phyloP scores from a whole-genome alignment of 164 flowering plant genomes.

The Cinnamomum micranthum region DNA sequence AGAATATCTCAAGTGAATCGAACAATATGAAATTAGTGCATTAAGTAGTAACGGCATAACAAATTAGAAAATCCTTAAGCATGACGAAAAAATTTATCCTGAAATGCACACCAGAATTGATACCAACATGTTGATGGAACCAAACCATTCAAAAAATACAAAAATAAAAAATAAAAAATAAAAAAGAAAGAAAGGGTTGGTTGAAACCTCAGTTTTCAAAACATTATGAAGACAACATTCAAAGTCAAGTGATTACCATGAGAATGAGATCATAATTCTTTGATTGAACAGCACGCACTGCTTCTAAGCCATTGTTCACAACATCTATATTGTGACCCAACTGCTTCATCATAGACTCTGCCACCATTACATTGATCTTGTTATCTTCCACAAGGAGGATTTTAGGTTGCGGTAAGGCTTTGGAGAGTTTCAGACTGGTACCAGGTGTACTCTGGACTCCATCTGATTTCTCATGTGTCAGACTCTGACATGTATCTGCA shows the following conservation, averaged over 20 bases:
- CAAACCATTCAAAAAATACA: not conserved
- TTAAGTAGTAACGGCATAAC: not conserved
- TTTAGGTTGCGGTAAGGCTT: slow-evolving; percentile 42
- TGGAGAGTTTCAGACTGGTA: slow-evolving; percentile 27
- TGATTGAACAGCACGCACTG: slow-evolving; percentile 72
- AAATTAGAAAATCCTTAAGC: not conserved
- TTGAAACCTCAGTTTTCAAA: too few relatives aligned
- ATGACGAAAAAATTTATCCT: not conserved
- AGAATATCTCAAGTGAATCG: not conserved
- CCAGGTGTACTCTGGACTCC: slow-evolving; percentile 19
- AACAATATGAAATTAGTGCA: not conserved
- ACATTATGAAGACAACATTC: not conserved
- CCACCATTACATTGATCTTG: slow-evolving; percentile 86
- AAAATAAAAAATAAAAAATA: too few relatives aligned
- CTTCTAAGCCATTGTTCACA: slow-evolving; percentile 89
- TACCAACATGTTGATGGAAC: not conserved
- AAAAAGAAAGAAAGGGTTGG: not conserved
- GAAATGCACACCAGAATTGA: not conserved
- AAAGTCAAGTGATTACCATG: slow-evolving; percentile 55
- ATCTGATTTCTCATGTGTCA: slow-evolving; percentile 25
- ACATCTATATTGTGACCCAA: slow-evolving; percentile 77
- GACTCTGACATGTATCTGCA: slow-evolving; percentile 22
- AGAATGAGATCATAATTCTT: slow-evolving; percentile 66
- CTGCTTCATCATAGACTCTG: slow-evolving; percentile 86
- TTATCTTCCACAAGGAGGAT: slow-evolving; percentile 96